A percentile compares a stretch with the other conserved stretches of the same genome.
Conservation (phyloP, 305 asterid genomes). For the Andrographis paniculata region DNA sequence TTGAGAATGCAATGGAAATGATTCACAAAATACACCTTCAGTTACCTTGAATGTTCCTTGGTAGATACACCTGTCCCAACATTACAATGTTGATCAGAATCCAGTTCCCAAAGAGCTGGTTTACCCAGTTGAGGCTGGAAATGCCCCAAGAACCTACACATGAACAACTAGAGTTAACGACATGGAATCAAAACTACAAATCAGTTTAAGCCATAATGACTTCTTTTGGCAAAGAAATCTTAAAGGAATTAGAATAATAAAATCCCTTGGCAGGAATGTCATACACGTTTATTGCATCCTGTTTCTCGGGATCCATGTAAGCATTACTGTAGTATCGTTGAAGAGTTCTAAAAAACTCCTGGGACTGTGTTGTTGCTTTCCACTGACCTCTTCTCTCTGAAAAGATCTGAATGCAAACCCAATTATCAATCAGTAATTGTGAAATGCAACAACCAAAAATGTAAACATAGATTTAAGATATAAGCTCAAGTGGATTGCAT, state of each 20-base stretch:
- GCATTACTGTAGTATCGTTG: constrained; percentile 89
- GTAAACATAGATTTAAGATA: background rate
- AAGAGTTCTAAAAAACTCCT: constrained; percentile 70
- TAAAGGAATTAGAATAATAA: background rate
- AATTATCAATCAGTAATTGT: constrained; percentile 10
- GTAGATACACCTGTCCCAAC: constrained; percentile 53
- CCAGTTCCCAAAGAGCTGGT: constrained; percentile 84
- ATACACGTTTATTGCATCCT: constrained; percentile 88
- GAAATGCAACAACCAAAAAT: constrained; percentile 3
- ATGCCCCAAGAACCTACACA: constrained; percentile 83
- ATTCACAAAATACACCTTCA: background rate
- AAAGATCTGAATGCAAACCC: constrained; percentile 53
- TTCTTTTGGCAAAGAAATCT: constrained; percentile 5
- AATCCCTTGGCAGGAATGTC: constrained; percentile 21
- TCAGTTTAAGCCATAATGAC: background rate
- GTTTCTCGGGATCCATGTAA: constrained; percentile 93
- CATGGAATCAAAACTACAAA: constrained; percentile 6
- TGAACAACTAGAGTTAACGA: constrained; percentile 10
- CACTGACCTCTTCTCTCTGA: constrained; percentile 93
- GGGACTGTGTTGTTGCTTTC: constrained; percentile 91
- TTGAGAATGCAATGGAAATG: too few species aligned
- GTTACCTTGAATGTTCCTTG: constrained; percentile 48
- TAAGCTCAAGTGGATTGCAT: background rate
- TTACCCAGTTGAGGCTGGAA: constrained; percentile 79
- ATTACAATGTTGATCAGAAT: constrained; percentile 67